Evolutionary conservation across 2,329 filamentous ascomycete genomes (phyloP).

Genomic region (Hypoxylon rubiginosum): DNA sequence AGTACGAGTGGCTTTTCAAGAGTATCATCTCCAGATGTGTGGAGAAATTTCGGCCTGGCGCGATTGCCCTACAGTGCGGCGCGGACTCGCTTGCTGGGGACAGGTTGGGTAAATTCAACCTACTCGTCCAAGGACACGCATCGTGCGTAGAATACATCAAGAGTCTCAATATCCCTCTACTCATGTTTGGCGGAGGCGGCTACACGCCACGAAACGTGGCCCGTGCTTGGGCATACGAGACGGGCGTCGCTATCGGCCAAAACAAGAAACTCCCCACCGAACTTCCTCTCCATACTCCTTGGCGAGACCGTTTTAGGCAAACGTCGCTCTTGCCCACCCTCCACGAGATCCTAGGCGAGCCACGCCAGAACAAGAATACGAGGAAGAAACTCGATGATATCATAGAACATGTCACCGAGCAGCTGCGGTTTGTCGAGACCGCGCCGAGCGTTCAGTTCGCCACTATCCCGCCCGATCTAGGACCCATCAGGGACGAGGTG

Average conservation of each 20-base stretch:
- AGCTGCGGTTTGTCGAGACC: constrained; percentile 85
- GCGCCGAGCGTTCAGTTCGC: constrained; percentile 91
- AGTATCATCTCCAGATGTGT: constrained; percentile 83
- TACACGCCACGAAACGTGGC: constrained; percentile 98
- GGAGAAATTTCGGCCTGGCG: constrained; percentile 85
- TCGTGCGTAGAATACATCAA: constrained; percentile 93
- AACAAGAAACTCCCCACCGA: constrained; percentile 77
- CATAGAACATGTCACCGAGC: constrained; percentile 83
- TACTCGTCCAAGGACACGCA: constrained; percentile 95
- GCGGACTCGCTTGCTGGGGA: constrained; percentile 96
- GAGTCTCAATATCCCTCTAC: constrained; percentile 80
- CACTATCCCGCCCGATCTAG: constrained; percentile 82
- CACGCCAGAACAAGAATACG: constrained; percentile 82
- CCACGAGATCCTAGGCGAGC: constrained; percentile 76
- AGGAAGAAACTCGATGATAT: constrained; percentile 81
- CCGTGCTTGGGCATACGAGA: constrained; percentile 97
- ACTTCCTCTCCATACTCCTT: constrained; percentile 85
- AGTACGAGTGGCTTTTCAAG: constrained; percentile 89
- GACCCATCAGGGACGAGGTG: constrained; percentile 75
- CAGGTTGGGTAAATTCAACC: constrained; percentile 93
- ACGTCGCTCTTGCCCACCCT: constrained; percentile 90
- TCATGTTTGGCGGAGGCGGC: constrained; percentile 93
- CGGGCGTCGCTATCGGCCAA: constrained; percentile 85
- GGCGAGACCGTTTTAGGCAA: constrained; percentile 88
- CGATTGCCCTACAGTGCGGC: constrained; percentile 95